phyloP scores from a whole-genome alignment of 2,329 filamentous ascomycete species.

The Thelonectria rubi region DNA sequence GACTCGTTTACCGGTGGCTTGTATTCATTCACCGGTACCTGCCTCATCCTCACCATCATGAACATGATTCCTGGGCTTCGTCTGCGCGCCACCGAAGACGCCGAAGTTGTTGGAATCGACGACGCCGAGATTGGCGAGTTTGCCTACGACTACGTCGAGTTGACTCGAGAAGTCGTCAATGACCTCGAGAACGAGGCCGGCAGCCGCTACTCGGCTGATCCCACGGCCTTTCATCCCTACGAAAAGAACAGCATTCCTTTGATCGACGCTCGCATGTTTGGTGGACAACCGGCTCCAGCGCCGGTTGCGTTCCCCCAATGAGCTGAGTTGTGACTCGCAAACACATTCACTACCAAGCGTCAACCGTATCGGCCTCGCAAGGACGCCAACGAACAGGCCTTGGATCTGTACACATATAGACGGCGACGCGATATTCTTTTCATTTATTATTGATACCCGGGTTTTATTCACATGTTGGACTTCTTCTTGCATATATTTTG shows the following conservation, averaged over 20 bases:
- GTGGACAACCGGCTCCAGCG: conserved; percentile 38
- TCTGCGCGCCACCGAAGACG: conserved; percentile 78
- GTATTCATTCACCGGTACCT: conserved; percentile 83
- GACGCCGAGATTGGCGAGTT: conserved; percentile 93
- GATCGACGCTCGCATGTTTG: conserved; percentile 56
- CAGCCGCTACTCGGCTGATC: conserved; percentile 55
- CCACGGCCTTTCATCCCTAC: conserved; percentile 51
- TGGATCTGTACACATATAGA: conserved; percentile 35
- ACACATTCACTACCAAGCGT: background rate
- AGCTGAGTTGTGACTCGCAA: conserved; percentile 1
- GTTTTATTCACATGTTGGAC: conserved; percentile 23
- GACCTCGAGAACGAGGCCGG: conserved; percentile 56
- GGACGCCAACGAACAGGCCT: background rate
- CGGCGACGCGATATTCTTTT: conserved; percentile 35
- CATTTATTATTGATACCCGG: conserved; percentile 42
- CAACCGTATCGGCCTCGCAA: background rate
- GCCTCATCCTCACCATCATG: conserved; percentile 81
- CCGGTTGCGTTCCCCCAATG: conserved; percentile 38
- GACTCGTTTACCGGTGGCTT: conserved; percentile 79
- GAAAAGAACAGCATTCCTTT: conserved; percentile 62
- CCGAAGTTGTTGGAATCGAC: conserved; percentile 86
- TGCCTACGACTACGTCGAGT: conserved; percentile 93
- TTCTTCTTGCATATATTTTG: conserved; percentile 1
- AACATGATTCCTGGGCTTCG: conserved; percentile 80
- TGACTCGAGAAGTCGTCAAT: conserved; percentile 67